Percentiles rank a stretch among this genome's conserved stretches.
Conservation (phyloP, 140 eudicot species). For the Anethum foeniculum region DNA sequence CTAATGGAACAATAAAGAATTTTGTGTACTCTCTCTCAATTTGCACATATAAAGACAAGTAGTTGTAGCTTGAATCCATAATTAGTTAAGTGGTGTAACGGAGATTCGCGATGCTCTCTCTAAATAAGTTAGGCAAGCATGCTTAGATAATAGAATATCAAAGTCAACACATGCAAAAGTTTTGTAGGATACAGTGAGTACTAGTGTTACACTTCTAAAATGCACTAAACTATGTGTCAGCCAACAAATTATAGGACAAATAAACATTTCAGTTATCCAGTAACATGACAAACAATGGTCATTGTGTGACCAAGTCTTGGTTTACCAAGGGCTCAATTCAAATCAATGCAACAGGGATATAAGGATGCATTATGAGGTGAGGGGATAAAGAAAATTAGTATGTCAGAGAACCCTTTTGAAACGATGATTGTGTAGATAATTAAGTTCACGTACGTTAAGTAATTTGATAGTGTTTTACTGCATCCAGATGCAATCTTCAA, state of each 20-base stretch:
- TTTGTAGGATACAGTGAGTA: not conserved
- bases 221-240: not conserved
- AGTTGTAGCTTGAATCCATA: not conserved
- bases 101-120: not conserved
- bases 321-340: not conserved
- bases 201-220: not conserved
- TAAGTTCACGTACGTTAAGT: conserved; percentile 51
- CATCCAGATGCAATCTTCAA: conserved; percentile 92
- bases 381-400: not conserved
- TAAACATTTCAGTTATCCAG: not conserved
- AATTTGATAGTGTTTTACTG: conserved; percentile 80
- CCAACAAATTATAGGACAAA: not conserved
- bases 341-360: not conserved
- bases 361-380: not conserved
- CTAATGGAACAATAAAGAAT: not conserved
- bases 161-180: not conserved
- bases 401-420: not conserved
- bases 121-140: not conserved
- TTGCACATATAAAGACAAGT: not conserved
- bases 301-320: not conserved
- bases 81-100: not conserved
- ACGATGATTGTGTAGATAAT: conserved; percentile 2
- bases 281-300: not conserved
- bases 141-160: not conserved
- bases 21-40: not conserved